phyloP scores from a whole-genome alignment of 805 yeast species.

The Candida oleophila region DNA sequence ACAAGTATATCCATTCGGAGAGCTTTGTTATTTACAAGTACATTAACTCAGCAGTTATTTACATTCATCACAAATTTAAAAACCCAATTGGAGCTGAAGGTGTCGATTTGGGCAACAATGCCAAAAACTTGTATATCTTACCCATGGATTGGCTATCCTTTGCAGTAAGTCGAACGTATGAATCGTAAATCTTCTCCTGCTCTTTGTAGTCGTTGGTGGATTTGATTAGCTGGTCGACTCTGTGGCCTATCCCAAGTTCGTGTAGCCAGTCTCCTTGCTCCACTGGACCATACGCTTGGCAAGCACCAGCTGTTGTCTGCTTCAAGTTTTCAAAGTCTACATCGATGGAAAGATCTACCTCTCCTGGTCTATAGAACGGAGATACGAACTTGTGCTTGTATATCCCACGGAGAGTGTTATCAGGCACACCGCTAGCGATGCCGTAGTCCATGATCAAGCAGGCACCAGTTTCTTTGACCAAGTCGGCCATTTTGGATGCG shows the following conservation, averaged over 20 bases:
- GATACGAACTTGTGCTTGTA: slow-evolving; percentile 68
- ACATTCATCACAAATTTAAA: not conserved
- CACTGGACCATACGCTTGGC: slow-evolving; percentile 52
- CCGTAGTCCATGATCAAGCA: slow-evolving; percentile 82
- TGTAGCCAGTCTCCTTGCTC: slow-evolving; percentile 82
- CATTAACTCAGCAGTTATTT: too few relatives aligned
- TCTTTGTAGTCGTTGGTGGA: slow-evolving; percentile 42
- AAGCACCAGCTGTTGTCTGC: slow-evolving; percentile 24
- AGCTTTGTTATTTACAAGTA: too few relatives aligned
- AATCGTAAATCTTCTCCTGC: slow-evolving; percentile 50
- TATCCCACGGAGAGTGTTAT: slow-evolving; percentile 73
- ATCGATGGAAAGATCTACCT: slow-evolving; percentile 78
- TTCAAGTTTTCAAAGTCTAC: slow-evolving; percentile 71
- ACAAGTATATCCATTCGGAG: too few relatives aligned
- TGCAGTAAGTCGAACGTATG: slow-evolving; percentile 64
- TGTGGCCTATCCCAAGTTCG: slow-evolving; percentile 68
- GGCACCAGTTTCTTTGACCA: slow-evolving; percentile 55
- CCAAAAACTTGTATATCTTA: slow-evolving; percentile 68
- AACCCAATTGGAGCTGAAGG: slow-evolving; percentile 41
- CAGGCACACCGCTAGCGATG: slow-evolving; percentile 57
- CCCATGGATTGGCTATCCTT: slow-evolving; percentile 71
- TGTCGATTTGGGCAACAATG: slow-evolving; percentile 49
- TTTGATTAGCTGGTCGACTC: slow-evolving; percentile 59
- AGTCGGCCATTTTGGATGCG: slow-evolving; percentile 49
- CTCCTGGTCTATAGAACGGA: slow-evolving; percentile 75